Percentiles rank a stretch among this genome's conserved stretches.
These are phyloP conservation scores for Hymenoscyphus scutula DNA, from an alignment of 2,329 filamentous ascomycete species.

Conservation along the genomic window DNA sequence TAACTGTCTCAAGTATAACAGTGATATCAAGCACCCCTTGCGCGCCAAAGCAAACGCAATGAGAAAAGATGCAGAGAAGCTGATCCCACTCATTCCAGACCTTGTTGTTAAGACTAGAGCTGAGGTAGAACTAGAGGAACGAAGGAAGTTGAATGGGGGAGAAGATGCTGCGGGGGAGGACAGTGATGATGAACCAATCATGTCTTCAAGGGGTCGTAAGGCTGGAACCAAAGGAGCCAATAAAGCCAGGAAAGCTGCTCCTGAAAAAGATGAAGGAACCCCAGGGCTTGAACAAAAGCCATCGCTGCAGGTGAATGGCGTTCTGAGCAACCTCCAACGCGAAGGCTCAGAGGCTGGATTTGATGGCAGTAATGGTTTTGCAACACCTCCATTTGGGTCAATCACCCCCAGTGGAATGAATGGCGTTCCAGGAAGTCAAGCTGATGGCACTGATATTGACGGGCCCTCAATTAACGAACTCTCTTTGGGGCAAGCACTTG, in stretches of 20 bases:
- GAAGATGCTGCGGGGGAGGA: slow-evolving; percentile 83
- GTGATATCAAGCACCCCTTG: slow-evolving; percentile 80
- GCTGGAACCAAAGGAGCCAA: slow-evolving; percentile 67
- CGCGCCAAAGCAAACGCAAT: slow-evolving; percentile 93
- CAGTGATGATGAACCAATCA: slow-evolving; percentile 96
- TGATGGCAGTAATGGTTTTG: slow-evolving; percentile 82
- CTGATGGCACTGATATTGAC: slow-evolving; percentile 85
- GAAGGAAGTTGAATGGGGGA: slow-evolving; percentile 81
- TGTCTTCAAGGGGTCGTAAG: slow-evolving; percentile 92
- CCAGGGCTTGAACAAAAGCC: slow-evolving; percentile 75
- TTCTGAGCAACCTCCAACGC: slow-evolving; percentile 55
- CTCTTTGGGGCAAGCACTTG: slow-evolving; percentile 60
- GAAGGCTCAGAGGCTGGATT: slow-evolving; percentile 73
- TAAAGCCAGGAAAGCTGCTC: slow-evolving; percentile 70
- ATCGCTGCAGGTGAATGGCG: slow-evolving; percentile 62
- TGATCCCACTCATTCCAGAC: slow-evolving; percentile 92
- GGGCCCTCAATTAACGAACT: slow-evolving; percentile 67
- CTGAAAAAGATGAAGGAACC: slow-evolving; percentile 74
- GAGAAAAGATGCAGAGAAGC: slow-evolving; percentile 95
- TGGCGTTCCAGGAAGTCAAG: slow-evolving; percentile 69
- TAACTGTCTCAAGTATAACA: slow-evolving; percentile 95
- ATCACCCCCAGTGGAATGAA: slow-evolving; percentile 73
- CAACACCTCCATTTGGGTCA: slow-evolving; percentile 74
- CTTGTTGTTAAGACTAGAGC: slow-evolving; percentile 86
- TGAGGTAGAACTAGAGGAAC: slow-evolving; percentile 86